Base-by-base conservation (phyloP, 139 green algal genomes). In the Asterochloris sp. region DNA sequence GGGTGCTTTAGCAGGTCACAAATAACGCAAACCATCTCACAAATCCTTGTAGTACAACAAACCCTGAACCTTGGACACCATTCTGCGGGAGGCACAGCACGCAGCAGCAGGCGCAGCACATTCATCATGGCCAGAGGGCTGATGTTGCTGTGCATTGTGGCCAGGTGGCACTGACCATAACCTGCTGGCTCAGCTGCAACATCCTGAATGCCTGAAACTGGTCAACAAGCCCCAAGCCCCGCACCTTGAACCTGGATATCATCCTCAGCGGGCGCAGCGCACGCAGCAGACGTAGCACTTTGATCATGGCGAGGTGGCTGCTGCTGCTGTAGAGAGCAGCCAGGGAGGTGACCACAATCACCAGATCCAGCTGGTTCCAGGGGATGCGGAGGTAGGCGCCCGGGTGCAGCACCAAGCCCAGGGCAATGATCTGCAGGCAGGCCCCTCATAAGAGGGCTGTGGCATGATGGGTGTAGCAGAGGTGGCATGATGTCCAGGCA, bases 331-430 rank as follows among this genome's bases (percentile, higher is more conserved):
- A 47, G 27, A 93, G 66, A 26, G 85, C 82, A 27, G 88, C 29
- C 28, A 83, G 87, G 0, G 87, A 92, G 8, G 86, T 85, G 21
- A 93, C 76, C 24, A 95, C 91, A 71, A 96, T 95, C 10, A 87
- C 27, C 21, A 93, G 86, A 88, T 96, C 94, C 15, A 95, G 87
- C 90, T 93, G 88, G 74, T 92, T 92, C 91, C 92, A 95, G 27
- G 80, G 19, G n/a, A 80, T 87, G 47, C 90, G 83, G 9, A 95
- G 69, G 86, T 96, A 97, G 8, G 85, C 79, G 21, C 73, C 74
- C 15, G 78, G 69, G 67, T 88, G 83, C 10, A 84, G 80, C 15
- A 91, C 60, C 24, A 96, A 89, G 21, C 93, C 93, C 29, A 87
- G 10, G 1, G 73, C 81, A 62, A 87, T 75, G 19, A 91, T 73